Conservation (phyloP, 768 basidiomycete genomes). For the Trametes cubensis region DNA sequence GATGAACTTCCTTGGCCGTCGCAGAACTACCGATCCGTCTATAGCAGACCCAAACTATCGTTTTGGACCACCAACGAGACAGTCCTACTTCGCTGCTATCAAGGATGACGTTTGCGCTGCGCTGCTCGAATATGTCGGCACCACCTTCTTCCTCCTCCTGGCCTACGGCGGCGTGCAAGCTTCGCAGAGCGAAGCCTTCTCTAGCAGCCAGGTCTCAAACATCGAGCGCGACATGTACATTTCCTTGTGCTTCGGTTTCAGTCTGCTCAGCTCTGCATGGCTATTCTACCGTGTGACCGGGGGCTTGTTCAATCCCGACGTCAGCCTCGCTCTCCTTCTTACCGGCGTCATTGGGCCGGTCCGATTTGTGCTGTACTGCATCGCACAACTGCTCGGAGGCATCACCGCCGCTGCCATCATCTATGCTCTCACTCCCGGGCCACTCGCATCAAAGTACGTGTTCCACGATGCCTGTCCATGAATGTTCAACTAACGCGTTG, state of each 20-base stretch:
- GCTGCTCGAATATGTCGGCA: slow-evolving; percentile 60
- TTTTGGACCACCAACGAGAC: slow-evolving; percentile 8
- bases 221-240: slow-evolving; percentile 56
- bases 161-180: slow-evolving; percentile 66
- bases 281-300: slow-evolving; percentile 67
- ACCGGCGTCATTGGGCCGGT: slow-evolving; percentile 56
- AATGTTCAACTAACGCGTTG: slow-evolving; percentile 10
- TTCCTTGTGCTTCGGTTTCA: slow-evolving; percentile 61
- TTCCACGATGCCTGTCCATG: background rate
- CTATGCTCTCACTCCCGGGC: slow-evolving; percentile 55
- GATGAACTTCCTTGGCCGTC: slow-evolving; percentile 1
- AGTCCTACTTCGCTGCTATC: slow-evolving; percentile 33
- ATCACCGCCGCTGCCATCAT: slow-evolving; percentile 62
- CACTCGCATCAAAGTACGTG: slow-evolving; percentile 56
- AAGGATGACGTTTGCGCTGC: slow-evolving; percentile 51
- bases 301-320: slow-evolving; percentile 67
- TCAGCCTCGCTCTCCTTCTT: slow-evolving; percentile 61
- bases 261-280: slow-evolving; percentile 66
- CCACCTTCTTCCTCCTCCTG: slow-evolving; percentile 63
- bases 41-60: slow-evolving; percentile 13
- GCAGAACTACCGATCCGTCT: background rate
- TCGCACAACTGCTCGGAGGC: slow-evolving; percentile 64
- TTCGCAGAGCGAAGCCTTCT: slow-evolving; percentile 32
- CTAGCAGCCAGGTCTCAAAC: slow-evolving; percentile 16
- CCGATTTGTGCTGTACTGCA: slow-evolving; percentile 58